Percentiles rank a stretch among this genome's conserved stretches.
These are phyloP conservation scores for Boletus tomentosulus DNA, from an alignment of 768 basidiomycete genomes.

Conservation along the genomic window DNA sequence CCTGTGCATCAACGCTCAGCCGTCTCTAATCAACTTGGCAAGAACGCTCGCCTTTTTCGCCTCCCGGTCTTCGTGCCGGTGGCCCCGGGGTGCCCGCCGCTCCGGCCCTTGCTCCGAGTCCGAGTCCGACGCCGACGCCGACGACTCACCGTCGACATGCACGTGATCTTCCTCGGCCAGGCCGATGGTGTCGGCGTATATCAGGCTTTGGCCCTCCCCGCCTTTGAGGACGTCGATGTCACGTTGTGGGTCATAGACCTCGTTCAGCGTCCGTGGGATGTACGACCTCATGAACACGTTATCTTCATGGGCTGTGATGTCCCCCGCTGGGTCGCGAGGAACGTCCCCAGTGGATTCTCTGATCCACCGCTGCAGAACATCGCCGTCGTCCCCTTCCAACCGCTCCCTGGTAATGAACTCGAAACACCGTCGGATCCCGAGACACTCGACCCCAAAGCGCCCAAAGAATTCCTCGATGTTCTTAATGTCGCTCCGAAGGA, in stretches of 20 bases:
- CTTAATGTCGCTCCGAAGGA: conserved; percentile 85
- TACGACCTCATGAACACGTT: conserved; percentile 85
- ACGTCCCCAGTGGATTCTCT: conserved; percentile 28
- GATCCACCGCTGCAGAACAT: conserved; percentile 46
- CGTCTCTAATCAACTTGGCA: conserved; percentile 4
- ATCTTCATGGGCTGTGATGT: conserved; percentile 63
- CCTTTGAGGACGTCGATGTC: conserved; percentile 73
- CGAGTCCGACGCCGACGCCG: conserved; percentile 25
- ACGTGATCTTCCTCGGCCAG: conserved; percentile 46
- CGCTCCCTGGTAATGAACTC: conserved; percentile 77
- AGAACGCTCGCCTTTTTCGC: conserved; percentile 68
- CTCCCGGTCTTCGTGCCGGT: conserved; percentile 89
- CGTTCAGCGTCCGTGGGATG: conserved; percentile 88
- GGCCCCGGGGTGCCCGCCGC: conserved; percentile 71
- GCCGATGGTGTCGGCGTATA: conserved; percentile 86
- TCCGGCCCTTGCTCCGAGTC: conserved; percentile 33
- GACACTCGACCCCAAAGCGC: conserved; percentile 63
- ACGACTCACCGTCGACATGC: conserved; percentile 16
- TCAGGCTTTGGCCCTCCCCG: conserved; percentile 70
- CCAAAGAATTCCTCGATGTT: conserved; percentile 94
- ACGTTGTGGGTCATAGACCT: conserved; percentile 92
- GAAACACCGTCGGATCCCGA: conserved; percentile 81
- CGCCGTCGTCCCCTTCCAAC: conserved; percentile 28
- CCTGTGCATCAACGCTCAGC: conserved; percentile 43
- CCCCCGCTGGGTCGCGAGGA: conserved; percentile 11